Evolutionary conservation across 1,284 basidiomycete genomes (phyloP).

Genomic region (Rhodofomes roseus): DNA sequence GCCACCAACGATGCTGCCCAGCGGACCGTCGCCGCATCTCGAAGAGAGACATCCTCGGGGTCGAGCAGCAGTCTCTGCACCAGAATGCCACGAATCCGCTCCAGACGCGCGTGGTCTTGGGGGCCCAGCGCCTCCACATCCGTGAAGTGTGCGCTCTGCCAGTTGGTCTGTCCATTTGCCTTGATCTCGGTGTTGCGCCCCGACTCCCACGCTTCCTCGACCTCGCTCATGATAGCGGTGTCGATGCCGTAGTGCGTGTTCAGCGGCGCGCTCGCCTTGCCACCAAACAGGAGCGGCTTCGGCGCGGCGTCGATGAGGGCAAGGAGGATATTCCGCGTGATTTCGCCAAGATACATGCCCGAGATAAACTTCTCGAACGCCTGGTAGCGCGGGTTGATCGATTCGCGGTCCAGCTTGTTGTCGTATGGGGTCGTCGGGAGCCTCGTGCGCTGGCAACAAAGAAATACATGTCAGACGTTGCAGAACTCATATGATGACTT

Average conservation of each 20-base stretch:
- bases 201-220: constrained; percentile 74
- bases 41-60: constrained; percentile 48
- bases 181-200: constrained; percentile 22
- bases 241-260: constrained; percentile 95
- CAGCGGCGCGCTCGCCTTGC: constrained; percentile 66
- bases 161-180: constrained; percentile 17
- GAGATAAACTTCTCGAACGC: constrained; percentile 98
- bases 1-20: constrained; percentile 80
- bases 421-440: constrained; percentile 93
- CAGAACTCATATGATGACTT: neutral
- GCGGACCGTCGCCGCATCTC: constrained; percentile 78
- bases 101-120: constrained; percentile 34
- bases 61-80: constrained; percentile 60
- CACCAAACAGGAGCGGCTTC: constrained; percentile 72
- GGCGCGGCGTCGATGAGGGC: constrained; percentile 83
- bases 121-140: constrained; percentile 22
- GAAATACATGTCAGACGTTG: constrained; percentile 6
- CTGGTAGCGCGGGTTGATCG: constrained; percentile 92
- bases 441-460: constrained; percentile 59
- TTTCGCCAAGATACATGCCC: constrained; percentile 98
- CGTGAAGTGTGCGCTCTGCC: constrained; percentile 22
- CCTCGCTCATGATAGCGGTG: constrained; percentile 86
- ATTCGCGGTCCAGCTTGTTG: constrained; percentile 88
- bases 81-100: constrained; percentile 56
- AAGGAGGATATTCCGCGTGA: constrained; percentile 83